A percentile compares a stretch with the other conserved stretches of the same genome.
phyloP scores from a whole-genome alignment of 1,284 basidiomycete genomes.

The Tylopilus sp. region DNA sequence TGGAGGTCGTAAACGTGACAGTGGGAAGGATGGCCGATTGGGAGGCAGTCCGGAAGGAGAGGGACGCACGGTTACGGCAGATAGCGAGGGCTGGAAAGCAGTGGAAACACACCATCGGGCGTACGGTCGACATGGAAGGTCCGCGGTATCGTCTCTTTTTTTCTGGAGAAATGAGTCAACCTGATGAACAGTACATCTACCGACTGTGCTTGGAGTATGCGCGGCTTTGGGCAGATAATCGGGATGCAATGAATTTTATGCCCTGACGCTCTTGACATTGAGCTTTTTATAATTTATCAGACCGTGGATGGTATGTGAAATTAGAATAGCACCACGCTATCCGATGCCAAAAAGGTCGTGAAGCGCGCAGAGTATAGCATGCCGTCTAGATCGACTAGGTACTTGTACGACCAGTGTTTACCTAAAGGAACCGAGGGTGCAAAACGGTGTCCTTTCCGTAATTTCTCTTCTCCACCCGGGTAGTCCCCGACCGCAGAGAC shows the following conservation, averaged over 20 bases:
- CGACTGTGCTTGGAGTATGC: constrained; percentile 87
- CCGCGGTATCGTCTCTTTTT: constrained; percentile 4
- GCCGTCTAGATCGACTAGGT: constrained; percentile 86
- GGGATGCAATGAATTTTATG: constrained; percentile 63
- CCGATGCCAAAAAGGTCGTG: constrained; percentile 79
- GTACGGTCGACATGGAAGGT: constrained; percentile 89
- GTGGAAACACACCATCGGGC: constrained; percentile 80
- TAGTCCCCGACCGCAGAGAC: constrained; percentile 73
- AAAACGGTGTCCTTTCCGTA: constrained; percentile 66
- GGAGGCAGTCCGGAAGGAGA: constrained; percentile 48
- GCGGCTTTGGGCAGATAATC: constrained; percentile 78
- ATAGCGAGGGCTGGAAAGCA: constrained; percentile 85
- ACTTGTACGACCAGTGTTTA: constrained; percentile 89
- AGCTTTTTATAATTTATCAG: too few species aligned
- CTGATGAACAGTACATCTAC: constrained; percentile 68
- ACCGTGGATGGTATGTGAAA: too few species aligned
- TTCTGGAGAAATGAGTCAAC: too few species aligned
- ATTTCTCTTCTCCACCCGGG: constrained; percentile 74
- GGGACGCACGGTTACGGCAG: constrained; percentile 69
- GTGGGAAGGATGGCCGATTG: constrained; percentile 17
- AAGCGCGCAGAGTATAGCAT: constrained; percentile 92
- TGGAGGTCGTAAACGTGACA: constrained; percentile 48
- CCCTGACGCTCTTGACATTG: too few species aligned
- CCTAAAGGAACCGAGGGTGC: constrained; percentile 75
- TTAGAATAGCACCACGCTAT: constrained; percentile 86